phyloP scores from a whole-genome alignment of 768 basidiomycete species.

The Tylopilus rubrobrunneus region DNA sequence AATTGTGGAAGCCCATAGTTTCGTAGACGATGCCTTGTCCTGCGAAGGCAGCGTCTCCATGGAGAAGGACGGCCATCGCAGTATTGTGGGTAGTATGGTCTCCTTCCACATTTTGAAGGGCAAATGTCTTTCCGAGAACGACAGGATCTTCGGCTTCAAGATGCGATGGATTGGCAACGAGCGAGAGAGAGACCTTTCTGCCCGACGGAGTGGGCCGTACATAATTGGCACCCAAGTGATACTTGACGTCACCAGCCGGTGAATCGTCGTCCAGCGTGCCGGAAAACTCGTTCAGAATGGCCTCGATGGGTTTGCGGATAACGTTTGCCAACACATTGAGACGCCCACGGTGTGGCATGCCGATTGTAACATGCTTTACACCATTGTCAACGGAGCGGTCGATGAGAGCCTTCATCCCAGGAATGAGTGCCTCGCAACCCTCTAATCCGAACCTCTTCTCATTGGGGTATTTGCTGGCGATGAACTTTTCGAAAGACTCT shows the following conservation, averaged over 20 bases:
- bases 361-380: conserved; percentile 93
- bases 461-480: conserved; percentile 97
- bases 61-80: conserved; percentile 93
- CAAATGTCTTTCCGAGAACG: conserved; percentile 98
- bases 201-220: conserved; percentile 96
- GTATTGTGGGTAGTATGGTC: conserved; percentile 77
- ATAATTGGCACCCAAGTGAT: conserved; percentile 98
- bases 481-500: conserved; percentile 99
- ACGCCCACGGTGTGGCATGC: conserved; percentile 99
- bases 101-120: conserved; percentile 89
- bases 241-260: conserved; percentile 97
- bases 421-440: conserved; percentile 95
- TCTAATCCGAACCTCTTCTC: conserved; percentile 99
- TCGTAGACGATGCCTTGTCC: conserved; percentile 99
- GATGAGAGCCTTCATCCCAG: conserved; percentile 99
- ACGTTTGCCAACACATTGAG: conserved; percentile 98
- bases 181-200: conserved; percentile 94
- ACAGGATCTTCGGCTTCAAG: conserved; percentile 96
- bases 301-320: conserved; percentile 97
- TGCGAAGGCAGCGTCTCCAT: conserved; percentile 98
- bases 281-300: conserved; percentile 94
- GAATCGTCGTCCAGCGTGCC: conserved; percentile 70
- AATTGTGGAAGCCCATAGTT: conserved; percentile 96
- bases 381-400: conserved; percentile 97
- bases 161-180: conserved; percentile 98